Base-by-base conservation (phyloP, 805 yeast species). In the Ogataea salicorniae region DNA sequence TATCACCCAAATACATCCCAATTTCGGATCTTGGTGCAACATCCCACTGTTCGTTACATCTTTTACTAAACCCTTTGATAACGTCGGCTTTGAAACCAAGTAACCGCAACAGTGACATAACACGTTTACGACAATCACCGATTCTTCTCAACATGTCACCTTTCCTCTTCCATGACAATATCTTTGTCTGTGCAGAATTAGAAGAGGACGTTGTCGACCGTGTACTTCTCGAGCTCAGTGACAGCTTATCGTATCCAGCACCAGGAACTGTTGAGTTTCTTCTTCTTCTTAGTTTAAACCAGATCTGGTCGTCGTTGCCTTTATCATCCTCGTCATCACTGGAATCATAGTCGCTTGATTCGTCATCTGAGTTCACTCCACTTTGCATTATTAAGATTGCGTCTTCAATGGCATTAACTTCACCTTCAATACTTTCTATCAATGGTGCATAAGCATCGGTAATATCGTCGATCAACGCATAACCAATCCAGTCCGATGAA, bases 361-460 rank as follows among this genome's bases (percentile, higher is more conserved):
- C 73, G 39, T 65, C 70, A 34, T 73, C 75, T 3, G 74, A 68
- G 34, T 72, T 78, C 7, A 56, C 64, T 1, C 84, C 83, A 18
- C 90, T 83, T 63, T 92, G 95, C 92, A 94, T 84, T 47, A 77
- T 75, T 57, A 94, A 71, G 45, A 94, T 92, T 3, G 91, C 86
- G 59, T 92, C 97, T 60, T 94, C 99, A 52, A 94, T 94, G n/a
- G 81, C 77, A 62, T 90, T 89, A 20, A 94, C 98, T 59, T 94
- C 99, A 49, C 83, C 89, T 62, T 94, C 98, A 45, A 94, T 91
- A 41, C 92, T 80, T 49, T 88, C 95, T 52, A 94, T 91, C 84
- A 94, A 81, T 2, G 99, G 99, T 0, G 95, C 98, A 72, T 88
- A 94, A 0, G 95, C 95, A 72, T 94, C 99, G 0, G 97, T 92